Base-by-base conservation (phyloP, 2,329 filamentous ascomycete genomes). In the Fusarium lateritium region DNA sequence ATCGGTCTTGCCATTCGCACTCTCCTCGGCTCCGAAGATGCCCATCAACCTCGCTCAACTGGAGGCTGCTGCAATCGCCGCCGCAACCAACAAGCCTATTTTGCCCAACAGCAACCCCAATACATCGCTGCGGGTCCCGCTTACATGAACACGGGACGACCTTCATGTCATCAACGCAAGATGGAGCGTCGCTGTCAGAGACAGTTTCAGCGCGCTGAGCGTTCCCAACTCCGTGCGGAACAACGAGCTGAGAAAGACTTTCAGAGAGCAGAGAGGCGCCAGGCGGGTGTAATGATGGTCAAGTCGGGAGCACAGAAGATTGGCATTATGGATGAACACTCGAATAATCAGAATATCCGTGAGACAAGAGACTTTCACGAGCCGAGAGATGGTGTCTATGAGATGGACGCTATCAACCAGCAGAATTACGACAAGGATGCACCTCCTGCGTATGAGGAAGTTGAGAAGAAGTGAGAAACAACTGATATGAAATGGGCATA, bases 361-460 rank as follows among this genome's bases (percentile, higher is more conserved):
- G 56, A 61, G 21, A 40, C 21, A 6, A 40, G 43, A 11, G 40
- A 24, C 5, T 15, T n/a, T 19, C 47, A 59, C 6, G 64, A 54
- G 39, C 10, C 53, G 5, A 64, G 31, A 8, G 36, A 64, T 28
- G 36, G 36, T n/a, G n/a, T n/a, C n/a, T 66, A 62, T 26, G 69
- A 65, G 34, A 19, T 53, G 42, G 43, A 40, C 43, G 38, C 38
- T 4, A 24, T 56, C 2, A 56, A 64, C 39, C 45, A 63, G 10
- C 57, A 24, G 19, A 22, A 62, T 11, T n/a, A 21, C 26, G 42
- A 50, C 22, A 42, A 39, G n/a, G 69, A 70, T 36, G 61, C 46
- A 38, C 73, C 71, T 14, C 71, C 72, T 17, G 52, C 69, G 8
- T 75, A 75, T 22, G 69, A 75, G 7, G 60, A 73, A 15, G 56